Evolutionary conservation across 257 asterid species (phyloP), one percentile per base, ranked within the genome.

Genomic region (Solanum dulcamara): DNA sequence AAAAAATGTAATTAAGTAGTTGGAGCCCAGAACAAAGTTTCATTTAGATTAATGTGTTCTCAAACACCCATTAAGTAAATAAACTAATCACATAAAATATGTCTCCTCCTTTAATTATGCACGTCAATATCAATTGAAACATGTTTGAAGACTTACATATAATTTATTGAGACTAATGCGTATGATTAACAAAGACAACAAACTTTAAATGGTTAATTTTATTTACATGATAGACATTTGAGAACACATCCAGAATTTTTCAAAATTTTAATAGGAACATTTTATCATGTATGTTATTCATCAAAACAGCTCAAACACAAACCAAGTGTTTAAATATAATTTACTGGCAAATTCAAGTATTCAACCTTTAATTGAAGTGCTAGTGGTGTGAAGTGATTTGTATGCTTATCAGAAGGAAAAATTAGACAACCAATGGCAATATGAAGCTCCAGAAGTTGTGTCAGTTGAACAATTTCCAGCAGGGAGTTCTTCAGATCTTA

Each of bases 391-490:
- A 77, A 30, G 22, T 38, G 18, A 14, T 77, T 77, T 46, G 79
- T 37, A 83, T 67, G 44, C 3, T 70, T 86, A 83, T 32, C 88
- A 93, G 94, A 92, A 91, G 91, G 98, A 92, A 51, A 90, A 86
- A 14, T 46, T 17, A 80, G 91, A 81, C 2, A 95, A 91, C 48
- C 92, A 91, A 85, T 93, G 94, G 96, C 94, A 91, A 20, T 4
- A 35, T 1, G 97, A 94, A 66, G 93, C 96, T 6, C 98, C 94
- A 10, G 98, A 97, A 74, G 98, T 93, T 1, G 94, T 95, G 82
- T 91, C 97, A 5, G 89, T 94, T 0, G 98, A 95, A 89, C 97
- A 94, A 89, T 95, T 95, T 57, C 95, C 95, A 0, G 91, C 93
- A 2, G 97, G 85, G 83, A 97, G 97, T 84, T 95, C 97, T 33